A percentile compares a stretch with the other conserved stretches of the same genome.
These are phyloP conservation scores for Penicillium dipodomyicola DNA, from an alignment of 495 filamentous ascomycete species.

Conservation along the genomic window DNA sequence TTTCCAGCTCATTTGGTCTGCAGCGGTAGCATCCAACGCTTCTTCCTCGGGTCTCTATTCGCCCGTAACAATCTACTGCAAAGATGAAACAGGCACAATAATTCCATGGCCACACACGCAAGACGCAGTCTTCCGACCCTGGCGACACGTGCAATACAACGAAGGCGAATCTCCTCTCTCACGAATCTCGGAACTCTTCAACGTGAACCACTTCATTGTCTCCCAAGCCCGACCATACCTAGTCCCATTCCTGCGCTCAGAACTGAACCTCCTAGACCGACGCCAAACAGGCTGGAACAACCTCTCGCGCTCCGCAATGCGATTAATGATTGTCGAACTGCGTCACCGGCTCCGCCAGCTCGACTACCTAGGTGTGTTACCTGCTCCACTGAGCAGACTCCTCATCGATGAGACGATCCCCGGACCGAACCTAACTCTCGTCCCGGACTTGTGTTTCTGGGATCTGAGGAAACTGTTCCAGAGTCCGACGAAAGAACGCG, in stretches of 20 bases:
- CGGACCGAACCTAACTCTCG: constrained; percentile 73
- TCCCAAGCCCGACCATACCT: constrained; percentile 94
- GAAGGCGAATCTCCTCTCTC: constrained; percentile 78
- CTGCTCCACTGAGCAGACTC: constrained; percentile 66
- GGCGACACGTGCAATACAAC: constrained; percentile 64
- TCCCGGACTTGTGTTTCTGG: constrained; percentile 68
- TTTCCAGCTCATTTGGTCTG: constrained; percentile 79
- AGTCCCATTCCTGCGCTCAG: constrained; percentile 79
- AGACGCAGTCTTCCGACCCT: constrained; percentile 65
- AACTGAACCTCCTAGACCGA: constrained; percentile 72
- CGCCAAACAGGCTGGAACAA: constrained; percentile 58
- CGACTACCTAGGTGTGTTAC: constrained; percentile 71
- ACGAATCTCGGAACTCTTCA: constrained; percentile 88
- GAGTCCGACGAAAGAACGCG: constrained; percentile 68
- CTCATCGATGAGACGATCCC: constrained; percentile 87
- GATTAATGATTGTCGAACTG: constrained; percentile 70
- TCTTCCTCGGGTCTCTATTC: constrained; percentile 60
- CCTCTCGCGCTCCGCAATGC: constrained; percentile 60
- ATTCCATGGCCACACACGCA: constrained; percentile 73
- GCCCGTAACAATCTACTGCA: constrained; percentile 74
- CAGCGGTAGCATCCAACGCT: constrained; percentile 87
- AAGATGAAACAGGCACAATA: constrained; percentile 73
- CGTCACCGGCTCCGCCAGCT: constrained; percentile 81
- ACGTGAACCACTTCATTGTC: constrained; percentile 97
- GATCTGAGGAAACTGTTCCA: constrained; percentile 79